A percentile compares a stretch with the other conserved stretches of the same genome.
Evolutionary conservation across 78 protist genomes (phyloP).

Genomic region (Isochrysis galbana): DNA sequence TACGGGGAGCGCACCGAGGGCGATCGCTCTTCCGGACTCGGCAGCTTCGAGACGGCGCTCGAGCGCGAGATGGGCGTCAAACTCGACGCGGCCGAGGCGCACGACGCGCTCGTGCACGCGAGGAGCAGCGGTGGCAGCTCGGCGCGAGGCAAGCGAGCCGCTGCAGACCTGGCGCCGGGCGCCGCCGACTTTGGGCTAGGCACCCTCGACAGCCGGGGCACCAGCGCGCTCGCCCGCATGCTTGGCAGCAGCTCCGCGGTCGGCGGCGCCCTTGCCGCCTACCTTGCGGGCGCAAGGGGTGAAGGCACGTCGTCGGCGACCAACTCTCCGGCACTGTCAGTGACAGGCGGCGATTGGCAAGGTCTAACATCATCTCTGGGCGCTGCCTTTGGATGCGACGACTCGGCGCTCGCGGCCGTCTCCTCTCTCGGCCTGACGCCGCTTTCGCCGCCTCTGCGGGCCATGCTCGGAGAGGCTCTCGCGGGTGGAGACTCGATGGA

Average conservation of each 20-base stretch:
- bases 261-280: no score
- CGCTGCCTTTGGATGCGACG: not conserved
- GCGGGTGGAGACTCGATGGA: not conserved
- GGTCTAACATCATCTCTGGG: not conserved
- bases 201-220: no score
- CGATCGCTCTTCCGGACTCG: not conserved
- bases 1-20: no score
- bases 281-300: no score
- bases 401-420: not conserved
- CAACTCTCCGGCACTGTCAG: no score
- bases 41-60: not conserved
- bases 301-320: no score
- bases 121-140: not conserved
- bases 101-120: not conserved
- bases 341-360: no score
- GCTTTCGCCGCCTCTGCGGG: not conserved
- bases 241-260: no score
- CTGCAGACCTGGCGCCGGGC: no score
- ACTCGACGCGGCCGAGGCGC: not conserved
- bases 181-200: no score
- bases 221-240: no score
- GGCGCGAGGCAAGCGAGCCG: no score
- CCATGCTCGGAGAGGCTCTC: not conserved
- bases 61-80: not conserved
- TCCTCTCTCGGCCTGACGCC: not conserved